Evolutionary conservation across 2,329 filamentous ascomycete species (phyloP).

Genomic region (Trichoderma guizhouense): DNA sequence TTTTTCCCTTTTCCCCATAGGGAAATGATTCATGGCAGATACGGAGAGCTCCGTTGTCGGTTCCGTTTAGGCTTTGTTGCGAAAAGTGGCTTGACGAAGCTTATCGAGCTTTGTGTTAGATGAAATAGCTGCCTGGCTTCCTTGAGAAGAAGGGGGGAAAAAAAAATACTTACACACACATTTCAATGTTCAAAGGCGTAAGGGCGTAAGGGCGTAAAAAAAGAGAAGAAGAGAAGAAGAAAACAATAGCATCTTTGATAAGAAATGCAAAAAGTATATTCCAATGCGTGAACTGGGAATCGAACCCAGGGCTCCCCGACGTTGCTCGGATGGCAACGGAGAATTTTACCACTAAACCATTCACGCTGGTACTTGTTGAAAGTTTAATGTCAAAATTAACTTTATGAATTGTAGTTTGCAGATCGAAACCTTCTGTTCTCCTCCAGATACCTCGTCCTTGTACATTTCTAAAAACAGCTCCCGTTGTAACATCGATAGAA

Average conservation of each 20-base stretch:
- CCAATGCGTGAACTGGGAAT: constrained; percentile 33
- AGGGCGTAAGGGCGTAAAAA: neutral
- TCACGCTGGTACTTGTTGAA: constrained; percentile 17
- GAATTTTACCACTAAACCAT: constrained; percentile 32
- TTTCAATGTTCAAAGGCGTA: too few species aligned
- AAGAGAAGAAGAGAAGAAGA: neutral
- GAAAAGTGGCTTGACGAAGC: neutral
- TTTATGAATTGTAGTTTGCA: neutral
- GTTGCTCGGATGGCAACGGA: constrained; percentile 32
- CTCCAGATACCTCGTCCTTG: neutral
- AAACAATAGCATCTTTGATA: neutral
- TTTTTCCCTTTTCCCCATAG: neutral
- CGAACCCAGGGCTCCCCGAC: constrained; percentile 35
- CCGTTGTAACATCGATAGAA: neutral
- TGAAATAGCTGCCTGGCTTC: neutral
- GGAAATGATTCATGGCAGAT: neutral
- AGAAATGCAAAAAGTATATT: constrained; percentile 10
- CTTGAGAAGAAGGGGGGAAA: too few species aligned
- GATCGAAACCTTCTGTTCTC: neutral
- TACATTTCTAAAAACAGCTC: neutral
- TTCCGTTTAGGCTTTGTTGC: neutral
- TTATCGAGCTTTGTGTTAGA: neutral
- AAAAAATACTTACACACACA: neutral
- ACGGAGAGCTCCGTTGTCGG: neutral
- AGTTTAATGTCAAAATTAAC: fast-evolving